Conservation (phyloP, 345 rosid species). For the Pistacia integerrima region DNA sequence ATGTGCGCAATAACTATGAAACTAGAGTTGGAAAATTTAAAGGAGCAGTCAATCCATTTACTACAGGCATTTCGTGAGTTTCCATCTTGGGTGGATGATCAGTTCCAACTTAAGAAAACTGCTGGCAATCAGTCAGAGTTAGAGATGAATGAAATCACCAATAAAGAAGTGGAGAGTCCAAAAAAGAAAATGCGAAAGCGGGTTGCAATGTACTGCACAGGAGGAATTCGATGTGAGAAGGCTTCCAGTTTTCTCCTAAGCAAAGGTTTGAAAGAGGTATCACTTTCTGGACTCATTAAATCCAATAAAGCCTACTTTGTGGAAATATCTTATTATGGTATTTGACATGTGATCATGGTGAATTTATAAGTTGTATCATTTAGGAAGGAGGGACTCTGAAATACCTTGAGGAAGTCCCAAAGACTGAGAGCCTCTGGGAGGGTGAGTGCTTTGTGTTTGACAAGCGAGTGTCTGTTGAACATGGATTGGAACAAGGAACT, state of each 20-base stretch:
- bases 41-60: constrained; percentile 92
- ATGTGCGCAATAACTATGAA: constrained; percentile 89
- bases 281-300: background rate
- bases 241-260: constrained; percentile 88
- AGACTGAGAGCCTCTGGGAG: constrained; percentile 83
- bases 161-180: constrained; percentile 26
- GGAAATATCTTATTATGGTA: background rate
- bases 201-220: constrained; percentile 96
- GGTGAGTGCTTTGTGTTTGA: constrained; percentile 98
- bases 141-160: constrained; percentile 26
- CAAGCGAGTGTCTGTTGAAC: constrained; percentile 89
- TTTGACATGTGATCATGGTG: too few relatives aligned
- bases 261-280: constrained; percentile 87
- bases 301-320: constrained; percentile 49
- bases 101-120: constrained; percentile 49
- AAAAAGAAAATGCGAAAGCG: constrained; percentile 48
- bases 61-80: constrained; percentile 86
- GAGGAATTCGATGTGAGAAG: constrained; percentile 96
- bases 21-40: constrained; percentile 94
- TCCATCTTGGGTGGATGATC: constrained; percentile 81
- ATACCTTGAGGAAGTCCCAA: constrained; percentile 84
- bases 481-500: constrained; percentile 77
- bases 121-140: constrained; percentile 31
- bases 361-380: constrained; percentile 75
- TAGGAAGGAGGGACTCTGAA: constrained; percentile 91